Percentiles rank a stretch among this genome's conserved stretches.
These are phyloP conservation scores for Kondoa subrosea DNA, from an alignment of 768 basidiomycete species.

Conservation along the genomic window DNA sequence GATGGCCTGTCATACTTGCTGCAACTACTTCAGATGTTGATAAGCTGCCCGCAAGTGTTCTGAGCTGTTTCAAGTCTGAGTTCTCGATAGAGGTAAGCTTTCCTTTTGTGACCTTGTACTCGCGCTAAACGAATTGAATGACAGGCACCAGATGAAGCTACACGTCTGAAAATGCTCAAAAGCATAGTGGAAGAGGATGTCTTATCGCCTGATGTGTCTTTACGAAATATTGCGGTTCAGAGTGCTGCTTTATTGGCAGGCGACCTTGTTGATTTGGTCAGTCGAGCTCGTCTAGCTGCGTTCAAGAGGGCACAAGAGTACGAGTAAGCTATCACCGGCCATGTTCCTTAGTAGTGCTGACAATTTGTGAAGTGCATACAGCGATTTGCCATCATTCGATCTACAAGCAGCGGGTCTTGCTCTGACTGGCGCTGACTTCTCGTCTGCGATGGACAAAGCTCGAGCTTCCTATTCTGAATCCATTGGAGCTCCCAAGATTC, in stretches of 20 bases:
- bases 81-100: conserved; percentile 49
- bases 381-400: background rate
- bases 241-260: conserved; percentile 77
- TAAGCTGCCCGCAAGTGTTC: conserved; percentile 46
- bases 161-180: conserved; percentile 48
- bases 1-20: conserved; percentile 57
- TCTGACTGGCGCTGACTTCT: conserved; percentile 48
- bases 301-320: conserved; percentile 30
- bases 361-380: conserved; percentile 10
- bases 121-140: background rate
- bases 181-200: conserved; percentile 35
- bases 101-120: background rate
- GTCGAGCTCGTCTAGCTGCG: conserved; percentile 44
- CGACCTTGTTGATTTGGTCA: conserved; percentile 57
- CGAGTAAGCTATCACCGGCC: conserved; percentile 31
- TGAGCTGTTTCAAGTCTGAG: conserved; percentile 71
- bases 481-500: conserved; percentile 94
- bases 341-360: background rate
- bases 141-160: conserved; percentile 64
- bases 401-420: conserved; percentile 31
- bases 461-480: conserved; percentile 67
- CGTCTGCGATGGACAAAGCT: conserved; percentile 51
- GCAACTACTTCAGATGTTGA: conserved; percentile 55
- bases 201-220: conserved; percentile 59
- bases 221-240: conserved; percentile 56